Evolutionary conservation across 495 filamentous ascomycete species (phyloP).

Genomic region (Viridothelium virens): DNA sequence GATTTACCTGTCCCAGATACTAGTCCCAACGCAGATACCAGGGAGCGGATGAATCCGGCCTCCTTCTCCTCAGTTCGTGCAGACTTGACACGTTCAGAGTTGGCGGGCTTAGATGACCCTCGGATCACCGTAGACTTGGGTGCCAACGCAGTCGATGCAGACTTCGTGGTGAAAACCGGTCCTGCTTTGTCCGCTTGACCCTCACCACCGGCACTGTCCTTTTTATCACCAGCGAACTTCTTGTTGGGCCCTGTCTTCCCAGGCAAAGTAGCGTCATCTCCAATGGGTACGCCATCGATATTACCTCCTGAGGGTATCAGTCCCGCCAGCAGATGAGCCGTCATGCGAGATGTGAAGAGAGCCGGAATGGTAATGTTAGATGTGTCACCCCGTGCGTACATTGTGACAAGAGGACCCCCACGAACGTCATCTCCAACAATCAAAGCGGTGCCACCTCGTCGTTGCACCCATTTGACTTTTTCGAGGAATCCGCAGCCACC

Average conservation of each 20-base stretch:
- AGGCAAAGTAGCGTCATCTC: slow-evolving; percentile 41
- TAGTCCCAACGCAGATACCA: slow-evolving; percentile 49
- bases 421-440: slow-evolving; percentile 91
- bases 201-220: slow-evolving; percentile 15
- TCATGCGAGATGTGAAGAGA: slow-evolving; percentile 90
- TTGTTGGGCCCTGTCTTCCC: slow-evolving; percentile 19
- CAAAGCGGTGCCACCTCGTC: slow-evolving; percentile 76
- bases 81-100: neutral
- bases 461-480: slow-evolving; percentile 93
- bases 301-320: slow-evolving; percentile 65
- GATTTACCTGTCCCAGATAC: slow-evolving; percentile 27
- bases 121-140: slow-evolving; percentile 19
- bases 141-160: slow-evolving; percentile 14
- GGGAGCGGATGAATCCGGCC: slow-evolving; percentile 44
- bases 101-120: neutral
- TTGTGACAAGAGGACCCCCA: slow-evolving; percentile 79
- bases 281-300: slow-evolving; percentile 44
- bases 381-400: slow-evolving; percentile 93
- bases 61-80: neutral
- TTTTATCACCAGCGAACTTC: slow-evolving; percentile 17
- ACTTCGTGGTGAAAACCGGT: slow-evolving; percentile 26
- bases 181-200: slow-evolving; percentile 17
- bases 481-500: slow-evolving; percentile 95
- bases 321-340: slow-evolving; percentile 85
- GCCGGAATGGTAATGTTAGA: slow-evolving; percentile 91